Evolutionary conservation across 768 basidiomycete species (phyloP), one percentile per base, ranked within the genome.

Genomic region (Termitomyces sp.): DNA sequence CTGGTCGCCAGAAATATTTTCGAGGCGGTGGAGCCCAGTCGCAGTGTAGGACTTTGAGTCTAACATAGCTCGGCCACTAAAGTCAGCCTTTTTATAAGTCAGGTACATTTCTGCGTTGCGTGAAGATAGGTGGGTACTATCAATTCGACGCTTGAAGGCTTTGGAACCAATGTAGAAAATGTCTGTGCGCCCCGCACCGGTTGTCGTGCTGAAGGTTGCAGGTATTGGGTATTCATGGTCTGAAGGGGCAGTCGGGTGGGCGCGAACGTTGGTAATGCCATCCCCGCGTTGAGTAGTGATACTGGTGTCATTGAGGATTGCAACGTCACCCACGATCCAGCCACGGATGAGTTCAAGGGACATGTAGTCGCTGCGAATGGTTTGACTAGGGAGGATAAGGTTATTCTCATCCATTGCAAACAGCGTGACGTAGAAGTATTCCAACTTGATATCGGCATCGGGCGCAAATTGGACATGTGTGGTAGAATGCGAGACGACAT

Each of bases 321-420:
- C 68, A 42, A 77, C 76, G 52, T 81, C 81, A 26, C 85, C 84
- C n/a, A 83, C 81, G 50, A 86, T 77, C 78, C 81, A 86, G 24
- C 83, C 85, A 42, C 78, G 70, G 62, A 68, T 76, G 4, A 81
- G 69, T 63, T 83, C 80, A 31, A 83, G 68, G n/a, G 65, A 58
- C 58, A 78, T 60, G 15, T 69, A 60, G 36, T 74, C 67, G 5
- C 81, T 73, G 24, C 68, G 73, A 49, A 86, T 61, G 55, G 72
- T 69, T 31, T 71, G 63, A 59, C 70, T 69, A 5, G 81, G 75
- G 18, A 81, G 69, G 47, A 85, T 74, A 68, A 86, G 71, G 69
- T 79, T 83, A 45, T 68, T 64, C 24, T 56, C 48, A 62, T 70
- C 66, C 56, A 66, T 57, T 13, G 66, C 58, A 65, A 67, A 80